phyloP scores from a whole-genome alignment of 2,329 filamentous ascomycete genomes.

The Epichloe gansuensis region DNA sequence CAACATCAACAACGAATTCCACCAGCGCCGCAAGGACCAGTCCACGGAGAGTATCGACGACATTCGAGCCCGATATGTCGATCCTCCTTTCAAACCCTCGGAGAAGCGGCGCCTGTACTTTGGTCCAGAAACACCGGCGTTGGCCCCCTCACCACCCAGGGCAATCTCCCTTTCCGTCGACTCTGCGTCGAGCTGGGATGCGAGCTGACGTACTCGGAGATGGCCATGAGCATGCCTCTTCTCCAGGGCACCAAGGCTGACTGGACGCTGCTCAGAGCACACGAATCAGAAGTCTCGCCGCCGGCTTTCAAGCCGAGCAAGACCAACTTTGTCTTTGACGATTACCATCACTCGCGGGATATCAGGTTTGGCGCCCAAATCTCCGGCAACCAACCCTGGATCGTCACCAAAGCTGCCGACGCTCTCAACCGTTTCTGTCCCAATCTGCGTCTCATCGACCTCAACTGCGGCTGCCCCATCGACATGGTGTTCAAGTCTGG shows the following conservation, averaged over 20 bases:
- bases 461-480: constrained; percentile 96
- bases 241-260: constrained; percentile 83
- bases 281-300: constrained; percentile 66
- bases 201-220: constrained; percentile 93
- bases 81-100: constrained; percentile 77
- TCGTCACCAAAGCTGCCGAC: constrained; percentile 80
- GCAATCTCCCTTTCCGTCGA: constrained; percentile 86
- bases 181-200: constrained; percentile 83
- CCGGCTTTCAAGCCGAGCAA: constrained; percentile 50
- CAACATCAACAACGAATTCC: constrained; percentile 25
- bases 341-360: constrained; percentile 74
- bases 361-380: constrained; percentile 88
- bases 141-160: constrained; percentile 97
- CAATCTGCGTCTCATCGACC: constrained; percentile 76
- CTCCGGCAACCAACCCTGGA: constrained; percentile 82
- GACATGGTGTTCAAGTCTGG: constrained; percentile 84
- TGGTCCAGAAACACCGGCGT: constrained; percentile 77
- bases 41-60: constrained; percentile 44
- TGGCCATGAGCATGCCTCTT: constrained; percentile 86
- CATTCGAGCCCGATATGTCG: constrained; percentile 67
- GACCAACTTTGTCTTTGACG: constrained; percentile 44
- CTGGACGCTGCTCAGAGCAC: constrained; percentile 90
- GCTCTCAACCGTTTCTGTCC: constrained; percentile 65
- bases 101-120: constrained; percentile 94
- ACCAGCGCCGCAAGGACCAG: constrained; percentile 31